phyloP scores from a whole-genome alignment of 495 filamentous ascomycete genomes.

The Staphylotrichum longicolle region DNA sequence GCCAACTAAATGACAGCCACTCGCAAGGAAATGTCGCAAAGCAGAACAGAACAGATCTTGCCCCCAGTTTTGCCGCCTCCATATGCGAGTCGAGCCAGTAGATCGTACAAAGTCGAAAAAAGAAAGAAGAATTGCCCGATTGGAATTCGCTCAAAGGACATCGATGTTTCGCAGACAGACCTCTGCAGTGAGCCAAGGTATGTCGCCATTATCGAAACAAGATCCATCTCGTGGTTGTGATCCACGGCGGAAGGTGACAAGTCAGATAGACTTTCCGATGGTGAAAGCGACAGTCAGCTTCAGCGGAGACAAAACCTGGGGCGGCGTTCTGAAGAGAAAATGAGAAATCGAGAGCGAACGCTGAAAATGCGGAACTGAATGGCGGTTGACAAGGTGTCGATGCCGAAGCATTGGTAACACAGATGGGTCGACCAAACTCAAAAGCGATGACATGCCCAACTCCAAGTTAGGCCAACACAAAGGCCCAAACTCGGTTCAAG shows the following conservation, averaged over 20 bases:
- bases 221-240: not conserved
- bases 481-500: not conserved
- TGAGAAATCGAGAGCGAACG: not conserved
- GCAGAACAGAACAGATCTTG: conserved; percentile 4
- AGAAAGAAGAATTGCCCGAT: not conserved
- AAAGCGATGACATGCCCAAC: not conserved
- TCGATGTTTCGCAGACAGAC: conserved; percentile 1
- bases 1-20: conserved; percentile 5
- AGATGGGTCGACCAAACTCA: not conserved
- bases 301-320: not conserved
- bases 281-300: conserved; percentile 11
- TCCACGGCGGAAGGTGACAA: not conserved
- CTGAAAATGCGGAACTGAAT: not conserved
- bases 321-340: not conserved
- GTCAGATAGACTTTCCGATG: not conserved
- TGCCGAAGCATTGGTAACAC: conserved; percentile 3
- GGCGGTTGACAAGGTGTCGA: not conserved
- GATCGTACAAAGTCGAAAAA: conserved; percentile 6
- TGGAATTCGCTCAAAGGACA: not conserved
- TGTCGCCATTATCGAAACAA: conserved; percentile 4
- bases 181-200: not conserved
- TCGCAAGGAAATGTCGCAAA: conserved; percentile 1
- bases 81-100: not conserved
- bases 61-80: not conserved
- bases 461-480: conserved; percentile 5